Evolutionary conservation across 192 early-diverging fungal species (phyloP).

Genomic region (Dimargaris cristalligena): DNA sequence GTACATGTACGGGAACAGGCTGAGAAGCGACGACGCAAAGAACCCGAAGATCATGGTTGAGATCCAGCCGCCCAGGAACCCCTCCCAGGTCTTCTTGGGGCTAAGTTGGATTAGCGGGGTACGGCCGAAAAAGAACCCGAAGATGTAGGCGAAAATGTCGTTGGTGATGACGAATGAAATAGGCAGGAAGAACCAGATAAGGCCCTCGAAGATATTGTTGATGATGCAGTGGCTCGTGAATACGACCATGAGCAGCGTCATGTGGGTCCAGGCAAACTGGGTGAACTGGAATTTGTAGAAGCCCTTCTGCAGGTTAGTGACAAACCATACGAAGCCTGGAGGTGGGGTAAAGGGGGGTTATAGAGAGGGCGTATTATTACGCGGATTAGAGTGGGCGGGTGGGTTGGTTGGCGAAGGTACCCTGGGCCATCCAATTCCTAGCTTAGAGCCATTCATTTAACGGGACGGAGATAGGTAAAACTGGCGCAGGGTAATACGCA

Average conservation of each 20-base stretch:
- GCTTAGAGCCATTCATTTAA: too few species aligned
- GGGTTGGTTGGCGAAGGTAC: too few species aligned
- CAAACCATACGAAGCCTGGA: conserved; percentile 93
- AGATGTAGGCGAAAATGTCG: conserved; percentile 90
- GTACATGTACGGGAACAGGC: conserved; percentile 43
- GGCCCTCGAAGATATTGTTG: conserved; percentile 94
- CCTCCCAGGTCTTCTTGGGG: conserved; percentile 98
- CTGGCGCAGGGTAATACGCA: too few species aligned
- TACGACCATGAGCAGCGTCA: conserved; percentile 84
- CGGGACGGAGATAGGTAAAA: too few species aligned
- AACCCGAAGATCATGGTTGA: conserved; percentile 81
- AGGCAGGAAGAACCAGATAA: conserved; percentile 94
- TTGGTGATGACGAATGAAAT: conserved; percentile 80
- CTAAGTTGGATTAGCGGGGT: conserved; percentile 83
- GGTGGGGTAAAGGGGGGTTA: too few species aligned
- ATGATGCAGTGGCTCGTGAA: conserved; percentile 89
- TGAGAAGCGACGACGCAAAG: conserved; percentile 32
- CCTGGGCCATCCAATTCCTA: too few species aligned
- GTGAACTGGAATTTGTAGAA: conserved; percentile 90
- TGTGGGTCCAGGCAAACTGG: conserved; percentile 96
- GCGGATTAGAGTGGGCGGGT: too few species aligned
- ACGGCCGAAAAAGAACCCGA: conserved; percentile 87
- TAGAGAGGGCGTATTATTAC: too few species aligned
- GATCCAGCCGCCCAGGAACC: conserved; percentile 78
- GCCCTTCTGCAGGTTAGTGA: conserved; percentile 79